These are phyloP conservation scores for Yarrowia hollandica DNA, from an alignment of 805 yeast species.

Conservation along the genomic window DNA sequence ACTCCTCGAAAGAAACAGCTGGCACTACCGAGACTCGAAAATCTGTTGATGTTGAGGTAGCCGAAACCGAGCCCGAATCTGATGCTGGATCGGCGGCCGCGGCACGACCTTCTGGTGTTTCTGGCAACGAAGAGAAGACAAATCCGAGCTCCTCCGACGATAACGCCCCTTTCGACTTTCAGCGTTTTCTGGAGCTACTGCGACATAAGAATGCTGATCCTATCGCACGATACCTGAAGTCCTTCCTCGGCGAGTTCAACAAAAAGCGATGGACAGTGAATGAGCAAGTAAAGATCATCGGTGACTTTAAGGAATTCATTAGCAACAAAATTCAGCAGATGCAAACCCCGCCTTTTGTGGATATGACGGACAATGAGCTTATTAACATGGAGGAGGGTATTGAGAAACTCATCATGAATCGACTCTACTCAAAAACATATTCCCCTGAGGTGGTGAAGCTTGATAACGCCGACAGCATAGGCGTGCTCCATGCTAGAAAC, in stretches of 20 bases:
- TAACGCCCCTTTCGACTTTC: conserved; percentile 59
- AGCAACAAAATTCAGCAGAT: conserved; percentile 54
- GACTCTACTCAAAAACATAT: conserved; percentile 73
- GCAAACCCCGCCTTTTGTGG: conserved; percentile 69
- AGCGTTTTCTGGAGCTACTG: conserved; percentile 68
- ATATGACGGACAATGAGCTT: conserved; percentile 58
- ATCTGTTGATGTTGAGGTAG: neutral
- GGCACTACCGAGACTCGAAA: neutral
- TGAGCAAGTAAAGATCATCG: conserved; percentile 76
- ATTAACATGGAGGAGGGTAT: conserved; percentile 84
- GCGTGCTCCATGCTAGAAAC: conserved; percentile 5
- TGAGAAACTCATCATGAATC: conserved; percentile 88
- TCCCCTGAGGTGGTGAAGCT: conserved; percentile 65
- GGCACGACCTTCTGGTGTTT: neutral
- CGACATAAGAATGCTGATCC: conserved; percentile 82
- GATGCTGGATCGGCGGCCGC: neutral
- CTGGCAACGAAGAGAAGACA: conserved; percentile 7
- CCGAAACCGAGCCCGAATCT: neutral
- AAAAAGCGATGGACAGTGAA: conserved; percentile 66
- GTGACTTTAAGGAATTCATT: conserved; percentile 75
- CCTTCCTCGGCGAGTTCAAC: conserved; percentile 76
- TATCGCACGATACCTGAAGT: conserved; percentile 76
- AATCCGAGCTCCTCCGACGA: neutral
- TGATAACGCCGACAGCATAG: conserved; percentile 31
- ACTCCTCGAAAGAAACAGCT: neutral